Conservation (phyloP, 1,139 yeast species). For the Sugiyamaella castrensis region DNA sequence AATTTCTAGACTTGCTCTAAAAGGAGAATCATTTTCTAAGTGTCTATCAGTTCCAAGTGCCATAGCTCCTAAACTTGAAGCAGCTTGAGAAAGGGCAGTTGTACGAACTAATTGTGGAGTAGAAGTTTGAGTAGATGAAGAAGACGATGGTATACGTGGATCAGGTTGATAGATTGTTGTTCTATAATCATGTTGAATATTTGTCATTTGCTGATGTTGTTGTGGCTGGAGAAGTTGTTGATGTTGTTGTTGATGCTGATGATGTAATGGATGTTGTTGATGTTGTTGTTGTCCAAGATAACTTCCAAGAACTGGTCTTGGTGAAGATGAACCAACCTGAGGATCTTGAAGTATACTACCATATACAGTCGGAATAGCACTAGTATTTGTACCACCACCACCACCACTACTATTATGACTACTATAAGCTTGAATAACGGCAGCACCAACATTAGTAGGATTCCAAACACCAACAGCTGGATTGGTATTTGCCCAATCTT, state of each 20-base stretch:
- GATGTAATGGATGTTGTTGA: neutral
- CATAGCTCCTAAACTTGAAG: conserved; percentile 27
- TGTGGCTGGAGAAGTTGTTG: neutral
- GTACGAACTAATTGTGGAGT: conserved; percentile 32
- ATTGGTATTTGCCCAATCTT: too few species aligned
- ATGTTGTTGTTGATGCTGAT: conserved; percentile 4
- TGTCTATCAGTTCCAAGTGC: conserved; percentile 7
- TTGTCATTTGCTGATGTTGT: conserved; percentile 6
- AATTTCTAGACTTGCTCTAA: conserved; percentile 35
- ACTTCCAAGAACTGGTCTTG: neutral
- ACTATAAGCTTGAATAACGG: too few species aligned
- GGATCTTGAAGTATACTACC: too few species aligned
- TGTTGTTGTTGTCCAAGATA: conserved; percentile 1
- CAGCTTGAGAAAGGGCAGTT: conserved; percentile 33
- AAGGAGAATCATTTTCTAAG: conserved; percentile 15
- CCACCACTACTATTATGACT: too few species aligned
- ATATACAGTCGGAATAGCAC: too few species aligned
- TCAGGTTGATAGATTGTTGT: conserved; percentile 1
- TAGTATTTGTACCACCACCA: too few species aligned
- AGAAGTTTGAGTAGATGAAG: neutral
- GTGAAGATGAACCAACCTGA: neutral
- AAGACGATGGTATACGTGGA: neutral
- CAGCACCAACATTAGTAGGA: too few species aligned
- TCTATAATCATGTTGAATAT: neutral
- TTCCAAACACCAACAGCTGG: too few species aligned